Conservation (phyloP, 2,329 filamentous ascomycete genomes). For the Trichoderma sp. region DNA sequence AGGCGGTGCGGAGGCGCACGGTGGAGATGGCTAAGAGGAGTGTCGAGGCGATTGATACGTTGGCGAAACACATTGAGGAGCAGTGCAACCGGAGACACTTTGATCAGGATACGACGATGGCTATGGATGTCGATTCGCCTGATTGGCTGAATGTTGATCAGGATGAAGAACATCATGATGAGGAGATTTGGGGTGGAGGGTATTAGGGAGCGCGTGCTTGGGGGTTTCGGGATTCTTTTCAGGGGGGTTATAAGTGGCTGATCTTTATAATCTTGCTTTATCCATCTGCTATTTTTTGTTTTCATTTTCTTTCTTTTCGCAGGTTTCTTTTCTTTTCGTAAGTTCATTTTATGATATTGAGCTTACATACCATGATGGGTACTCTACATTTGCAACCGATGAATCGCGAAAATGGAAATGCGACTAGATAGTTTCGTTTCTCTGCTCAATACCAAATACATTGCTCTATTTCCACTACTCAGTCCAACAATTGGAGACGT, state of each 20-base stretch:
- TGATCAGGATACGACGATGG: not conserved
- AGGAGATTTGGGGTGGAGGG: not conserved
- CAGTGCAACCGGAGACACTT: constrained; percentile 4
- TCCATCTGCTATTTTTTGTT: not conserved
- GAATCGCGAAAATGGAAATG: not conserved
- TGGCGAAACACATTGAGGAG: constrained; percentile 10
- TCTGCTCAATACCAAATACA: not conserved
- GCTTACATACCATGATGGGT: not conserved
- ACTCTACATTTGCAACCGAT: not conserved
- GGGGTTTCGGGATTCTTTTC: not conserved
- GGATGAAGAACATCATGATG: not conserved
- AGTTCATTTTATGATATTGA: not conserved
- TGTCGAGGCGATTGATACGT: not conserved
- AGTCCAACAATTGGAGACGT: not conserved
- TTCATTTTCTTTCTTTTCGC: not conserved
- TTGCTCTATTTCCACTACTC: not conserved
- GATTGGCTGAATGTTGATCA: not conserved
- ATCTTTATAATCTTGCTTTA: not conserved
- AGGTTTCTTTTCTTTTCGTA: not conserved
- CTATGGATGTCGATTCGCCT: not conserved
- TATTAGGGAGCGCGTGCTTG: not conserved
- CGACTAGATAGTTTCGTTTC: not conserved
- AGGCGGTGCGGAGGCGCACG: constrained; percentile 20
- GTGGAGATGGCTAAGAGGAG: not conserved
- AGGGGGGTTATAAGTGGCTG: not conserved